Conservation (phyloP, 2,329 filamentous ascomycete genomes). For the Stylonectria norvegica region DNA sequence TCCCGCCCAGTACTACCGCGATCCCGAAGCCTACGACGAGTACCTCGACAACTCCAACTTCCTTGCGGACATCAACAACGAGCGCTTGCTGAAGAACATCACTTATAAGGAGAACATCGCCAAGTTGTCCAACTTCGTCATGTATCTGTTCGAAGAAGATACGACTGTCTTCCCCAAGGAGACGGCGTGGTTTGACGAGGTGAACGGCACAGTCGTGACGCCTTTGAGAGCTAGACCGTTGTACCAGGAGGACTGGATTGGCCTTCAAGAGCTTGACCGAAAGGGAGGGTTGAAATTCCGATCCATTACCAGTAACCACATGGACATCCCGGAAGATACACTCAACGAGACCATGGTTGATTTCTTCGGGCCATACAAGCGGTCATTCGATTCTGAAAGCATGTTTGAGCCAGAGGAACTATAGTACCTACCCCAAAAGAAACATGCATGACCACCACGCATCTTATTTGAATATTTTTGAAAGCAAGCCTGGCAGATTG, state of each 20-base stretch:
- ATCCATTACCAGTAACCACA: constrained; percentile 73
- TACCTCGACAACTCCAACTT: constrained; percentile 85
- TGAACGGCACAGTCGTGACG: constrained; percentile 67
- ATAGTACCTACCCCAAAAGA: too few relatives aligned
- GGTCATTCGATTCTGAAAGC: constrained; percentile 31
- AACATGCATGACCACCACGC: too few relatives aligned
- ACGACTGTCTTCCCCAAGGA: constrained; percentile 85
- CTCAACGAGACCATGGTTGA: constrained; percentile 63
- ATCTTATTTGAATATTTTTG: too few relatives aligned
- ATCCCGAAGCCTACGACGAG: constrained; percentile 56
- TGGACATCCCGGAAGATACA: constrained; percentile 67
- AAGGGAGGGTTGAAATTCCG: constrained; percentile 76
- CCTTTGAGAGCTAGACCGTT: constrained; percentile 65
- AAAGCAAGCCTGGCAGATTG: too few relatives aligned
- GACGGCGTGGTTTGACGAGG: constrained; percentile 85
- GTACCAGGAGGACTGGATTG: constrained; percentile 92
- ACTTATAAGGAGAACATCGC: constrained; percentile 70
- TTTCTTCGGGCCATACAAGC: constrained; percentile 58
- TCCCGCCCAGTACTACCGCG: constrained; percentile 92
- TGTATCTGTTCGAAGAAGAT: constrained; percentile 89
- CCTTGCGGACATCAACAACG: constrained; percentile 94
- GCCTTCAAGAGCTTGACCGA: constrained; percentile 73
- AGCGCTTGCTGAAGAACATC: constrained; percentile 69
- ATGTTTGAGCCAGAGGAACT: constrained; percentile 34
- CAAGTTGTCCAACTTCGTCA: constrained; percentile 71